phyloP scores from a whole-genome alignment of 2,329 filamentous ascomycete species.

The Verruconis gallopava region DNA sequence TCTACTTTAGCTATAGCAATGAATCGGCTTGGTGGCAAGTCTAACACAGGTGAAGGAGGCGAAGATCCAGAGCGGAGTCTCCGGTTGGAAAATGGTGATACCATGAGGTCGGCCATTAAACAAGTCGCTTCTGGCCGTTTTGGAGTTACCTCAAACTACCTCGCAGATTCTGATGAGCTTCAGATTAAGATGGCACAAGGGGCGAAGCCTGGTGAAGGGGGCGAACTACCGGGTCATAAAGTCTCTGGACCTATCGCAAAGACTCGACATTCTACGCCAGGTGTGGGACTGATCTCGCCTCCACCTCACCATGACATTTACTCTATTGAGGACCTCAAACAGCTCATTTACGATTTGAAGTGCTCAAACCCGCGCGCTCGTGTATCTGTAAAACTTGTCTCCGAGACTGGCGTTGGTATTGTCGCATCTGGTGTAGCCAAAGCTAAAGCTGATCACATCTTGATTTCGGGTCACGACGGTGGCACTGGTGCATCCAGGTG shows the following conservation, averaged over 20 bases:
- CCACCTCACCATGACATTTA: conserved; percentile 98
- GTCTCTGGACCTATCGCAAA: conserved; percentile 88
- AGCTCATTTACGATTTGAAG: conserved; percentile 94
- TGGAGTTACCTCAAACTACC: conserved; percentile 87
- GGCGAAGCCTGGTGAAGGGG: conserved; percentile 93
- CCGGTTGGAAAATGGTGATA: conserved; percentile 80
- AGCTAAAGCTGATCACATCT: conserved; percentile 90
- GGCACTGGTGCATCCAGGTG: conserved; percentile 92
- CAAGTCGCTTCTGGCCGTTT: conserved; percentile 94
- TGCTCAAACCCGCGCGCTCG: conserved; percentile 86
- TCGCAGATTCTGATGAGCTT: conserved; percentile 88
- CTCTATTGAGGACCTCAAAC: conserved; percentile 95
- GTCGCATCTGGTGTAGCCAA: conserved; percentile 96
- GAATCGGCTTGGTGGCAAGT: conserved; percentile 93
- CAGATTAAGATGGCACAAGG: conserved; percentile 99
- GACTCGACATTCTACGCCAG: conserved; percentile 89
- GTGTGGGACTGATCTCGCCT: conserved; percentile 89
- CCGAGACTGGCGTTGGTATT: conserved; percentile 93
- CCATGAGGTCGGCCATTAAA: conserved; percentile 95
- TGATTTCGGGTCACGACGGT: conserved; percentile 94
- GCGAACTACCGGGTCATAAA: conserved; percentile 93
- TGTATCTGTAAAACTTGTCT: conserved; percentile 94
- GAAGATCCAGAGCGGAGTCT: conserved; percentile 87
- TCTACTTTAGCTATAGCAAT: conserved; percentile 91
- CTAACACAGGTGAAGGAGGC: conserved; percentile 94